Evolutionary conservation across 768 basidiomycete genomes (phyloP).

Genomic region (Boletus huronensis): DNA sequence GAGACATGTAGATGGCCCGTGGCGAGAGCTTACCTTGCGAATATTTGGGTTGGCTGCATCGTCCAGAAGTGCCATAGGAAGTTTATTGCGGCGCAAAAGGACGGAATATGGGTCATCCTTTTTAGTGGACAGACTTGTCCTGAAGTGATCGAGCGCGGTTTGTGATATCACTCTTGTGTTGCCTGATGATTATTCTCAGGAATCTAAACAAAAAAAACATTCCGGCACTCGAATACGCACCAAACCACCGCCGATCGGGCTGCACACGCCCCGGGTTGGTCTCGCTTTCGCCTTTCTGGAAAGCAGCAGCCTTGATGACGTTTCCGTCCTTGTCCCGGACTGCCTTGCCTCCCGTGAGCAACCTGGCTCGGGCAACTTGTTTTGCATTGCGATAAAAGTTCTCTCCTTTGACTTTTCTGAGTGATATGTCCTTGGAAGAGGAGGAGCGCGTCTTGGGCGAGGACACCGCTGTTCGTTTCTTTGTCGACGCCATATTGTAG

Average conservation of each 20-base stretch:
- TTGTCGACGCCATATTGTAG: conserved; percentile 29
- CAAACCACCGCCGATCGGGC: conserved; percentile 97
- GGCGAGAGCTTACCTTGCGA: conserved; percentile 57
- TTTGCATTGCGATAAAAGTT: conserved; percentile 99
- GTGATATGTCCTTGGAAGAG: conserved; percentile 49
- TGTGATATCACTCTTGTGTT: conserved; percentile 99
- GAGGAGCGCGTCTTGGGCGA: conserved; percentile 37
- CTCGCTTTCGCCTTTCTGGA: conserved; percentile 94
- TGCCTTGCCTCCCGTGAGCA: conserved; percentile 91
- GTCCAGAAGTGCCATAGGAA: conserved; percentile 94
- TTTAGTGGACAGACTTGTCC: conserved; percentile 78
- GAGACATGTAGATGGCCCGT: background rate
- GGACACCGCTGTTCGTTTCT: conserved; percentile 25
- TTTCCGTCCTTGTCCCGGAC: conserved; percentile 90
- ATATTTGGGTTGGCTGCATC: conserved; percentile 79
- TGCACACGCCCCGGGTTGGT: conserved; percentile 87
- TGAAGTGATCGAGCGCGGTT: conserved; percentile 92
- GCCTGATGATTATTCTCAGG: conserved; percentile 45
- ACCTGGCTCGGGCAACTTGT: conserved; percentile 76
- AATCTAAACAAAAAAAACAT: background rate
- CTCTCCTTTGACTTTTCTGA: conserved; percentile 83
- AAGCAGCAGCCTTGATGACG: conserved; percentile 89
- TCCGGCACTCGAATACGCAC: conserved; percentile 43
- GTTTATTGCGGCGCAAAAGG: conserved; percentile 87
- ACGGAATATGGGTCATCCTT: conserved; percentile 97